Base-by-base conservation (phyloP, 169 alveolate species). In the Theileria orientalis region DNA sequence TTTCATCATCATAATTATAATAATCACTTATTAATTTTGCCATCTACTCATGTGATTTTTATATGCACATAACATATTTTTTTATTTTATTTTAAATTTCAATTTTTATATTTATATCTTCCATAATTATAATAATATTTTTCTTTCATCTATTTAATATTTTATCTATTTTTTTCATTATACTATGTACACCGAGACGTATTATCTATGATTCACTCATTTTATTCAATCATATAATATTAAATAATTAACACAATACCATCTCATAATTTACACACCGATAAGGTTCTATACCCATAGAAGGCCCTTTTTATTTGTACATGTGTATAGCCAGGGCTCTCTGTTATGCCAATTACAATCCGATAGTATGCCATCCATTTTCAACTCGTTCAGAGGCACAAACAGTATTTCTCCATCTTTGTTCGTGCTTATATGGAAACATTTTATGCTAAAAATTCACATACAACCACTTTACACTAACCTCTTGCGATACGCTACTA, bases 201-300 rank as follows among this genome's bases (percentile, higher is more conserved):
- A n/a, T n/a, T n/a, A n/a, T n/a, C n/a, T n/a, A n/a, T n/a, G n/a
- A n/a, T n/a, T n/a, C n/a, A n/a, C n/a, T n/a, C n/a, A n/a, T n/a
- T n/a, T n/a, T n/a, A n/a, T n/a, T n/a, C n/a, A n/a, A n/a, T n/a
- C n/a, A n/a, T n/a, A n/a, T n/a, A n/a, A n/a, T n/a, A n/a, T n/a
- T n/a, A n/a, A n/a, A n/a, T n/a, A n/a, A n/a, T n/a, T n/a, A n/a
- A n/a, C n/a, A n/a, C n/a, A n/a, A n/a, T n/a, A n/a, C n/a, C n/a
- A n/a, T n/a, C n/a, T n/a, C n/a, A n/a, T n/a, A n/a, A n/a, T n/a
- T n/a, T n/a, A n/a, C n/a, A n/a, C n/a, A n/a, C n/a, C n/a, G n/a
- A n/a, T n/a, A n/a, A n/a, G n/a, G n/a, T n/a, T n/a, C 40, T 56
- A 79, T 32, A 68, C 76, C 87, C 87, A 79, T 84, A 79, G 56